Evolutionary conservation across 805 yeast species (phyloP), one percentile per base, ranked within the genome.

Genomic region (Ogataea sp.): DNA sequence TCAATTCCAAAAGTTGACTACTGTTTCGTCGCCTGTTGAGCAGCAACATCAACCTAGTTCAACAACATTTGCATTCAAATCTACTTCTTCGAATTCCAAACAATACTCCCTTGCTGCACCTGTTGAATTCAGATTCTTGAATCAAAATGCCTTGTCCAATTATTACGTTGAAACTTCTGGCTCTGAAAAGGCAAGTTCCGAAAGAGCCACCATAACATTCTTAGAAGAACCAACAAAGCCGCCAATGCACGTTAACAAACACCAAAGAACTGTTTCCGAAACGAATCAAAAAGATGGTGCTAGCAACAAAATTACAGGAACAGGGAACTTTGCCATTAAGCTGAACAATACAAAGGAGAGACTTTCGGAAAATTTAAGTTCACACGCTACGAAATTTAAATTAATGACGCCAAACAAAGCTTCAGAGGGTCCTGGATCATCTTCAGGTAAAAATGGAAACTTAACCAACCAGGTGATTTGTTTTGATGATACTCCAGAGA

Each of bases 1-100:
- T 6, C 45, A 43, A 32, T 51, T 51, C 20, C 43, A 49, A 10
- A 43, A 43, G 31, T 42, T 45, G 27, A 37, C 51, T 9, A 48
- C 53, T 3, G 40, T 42, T 9, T 30, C 43, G n/a, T 37, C 39
- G 3, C 33, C 38, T 10, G 14, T 30, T 30, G 33, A 30, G 14
- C 33, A 23, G 11, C 26, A 23, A 23, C 26, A 23, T 23, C 7
- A 7, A 23, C 26, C 26, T 11, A 8, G 10, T 23, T 7, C 26
- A 7, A 23, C 26, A 23, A 11, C 11, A 7, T 8, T 7, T 23
- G 26, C 10, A 8, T 8, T 8, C 28, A 17, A 24, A 11, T 16
- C 8, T 21, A 28, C 28, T 20, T 23, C 7, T 7, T 23, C 11
- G 9, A 21, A 28, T 16, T 28, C 34, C 13, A n/a, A 13, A n/a